Evolutionary conservation across 768 basidiomycete genomes (phyloP).

Genomic region (Suillus spraguei): DNA sequence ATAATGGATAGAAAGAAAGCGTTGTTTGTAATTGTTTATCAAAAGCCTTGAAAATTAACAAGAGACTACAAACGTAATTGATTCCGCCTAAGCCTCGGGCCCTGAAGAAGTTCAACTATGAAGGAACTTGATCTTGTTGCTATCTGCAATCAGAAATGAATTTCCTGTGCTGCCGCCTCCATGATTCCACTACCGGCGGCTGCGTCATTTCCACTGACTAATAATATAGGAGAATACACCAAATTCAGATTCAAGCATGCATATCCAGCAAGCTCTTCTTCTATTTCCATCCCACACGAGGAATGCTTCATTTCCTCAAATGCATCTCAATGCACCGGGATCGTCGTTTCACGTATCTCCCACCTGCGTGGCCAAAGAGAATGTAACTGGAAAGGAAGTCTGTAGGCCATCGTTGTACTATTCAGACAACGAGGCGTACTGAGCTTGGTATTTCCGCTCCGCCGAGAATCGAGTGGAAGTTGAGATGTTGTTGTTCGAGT

Average conservation of each 20-base stretch:
- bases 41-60: conserved; percentile 30
- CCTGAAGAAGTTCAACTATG: conserved; percentile 11
- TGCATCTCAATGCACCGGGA: conserved; percentile 18
- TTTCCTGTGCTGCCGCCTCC: conserved; percentile 1
- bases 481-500: conserved; percentile 9
- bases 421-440: conserved; percentile 26
- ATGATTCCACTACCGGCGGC: conserved; percentile 6
- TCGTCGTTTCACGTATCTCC: conserved; percentile 25
- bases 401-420: conserved; percentile 12
- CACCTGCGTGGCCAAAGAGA: conserved; percentile 12
- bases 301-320: conserved; percentile 6
- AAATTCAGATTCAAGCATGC: conserved; percentile 1
- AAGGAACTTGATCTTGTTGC: conserved; percentile 11
- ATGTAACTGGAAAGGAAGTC: conserved; percentile 26
- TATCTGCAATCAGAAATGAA: conserved; percentile 6
- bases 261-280: not conserved
- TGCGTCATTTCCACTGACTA: conserved; percentile 1
- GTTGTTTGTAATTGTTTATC: conserved; percentile 30
- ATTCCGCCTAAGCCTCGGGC: conserved; percentile 1
- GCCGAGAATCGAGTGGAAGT: conserved; percentile 20
- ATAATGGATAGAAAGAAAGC: conserved; percentile 31
- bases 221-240: conserved; percentile 5
- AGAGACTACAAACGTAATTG: conserved; percentile 22
- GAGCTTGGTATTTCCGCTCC: conserved; percentile 27
- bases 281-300: conserved; percentile 8